phyloP scores from a whole-genome alignment of 2,329 filamentous ascomycete species.

The Aureobasidium sp. region DNA sequence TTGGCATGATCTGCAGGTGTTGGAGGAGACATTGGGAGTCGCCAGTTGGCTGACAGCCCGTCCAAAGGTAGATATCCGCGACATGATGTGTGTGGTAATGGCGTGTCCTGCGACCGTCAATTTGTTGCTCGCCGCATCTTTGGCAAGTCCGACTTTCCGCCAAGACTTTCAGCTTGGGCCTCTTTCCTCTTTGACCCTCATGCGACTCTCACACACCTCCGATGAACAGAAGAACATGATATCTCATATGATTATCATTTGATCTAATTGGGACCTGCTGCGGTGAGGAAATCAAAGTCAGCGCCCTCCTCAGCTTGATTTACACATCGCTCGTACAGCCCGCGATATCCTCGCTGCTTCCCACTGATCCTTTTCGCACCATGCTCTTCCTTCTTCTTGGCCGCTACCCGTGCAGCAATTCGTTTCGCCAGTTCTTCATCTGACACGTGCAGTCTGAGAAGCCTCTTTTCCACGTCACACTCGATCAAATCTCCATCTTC shows the following conservation, averaged over 20 bases:
- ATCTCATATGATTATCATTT: too few relatives aligned
- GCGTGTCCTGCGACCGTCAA: neutral
- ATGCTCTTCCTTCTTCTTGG: conserved; percentile 20
- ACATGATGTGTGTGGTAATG: neutral
- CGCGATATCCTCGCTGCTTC: conserved; percentile 45
- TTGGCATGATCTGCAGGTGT: neutral
- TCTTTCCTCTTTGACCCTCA: neutral
- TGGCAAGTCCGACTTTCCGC: conserved; percentile 8
- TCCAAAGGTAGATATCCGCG: neutral
- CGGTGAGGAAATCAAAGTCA: conserved; percentile 53
- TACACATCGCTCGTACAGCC: conserved; percentile 50
- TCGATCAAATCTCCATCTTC: conserved; percentile 40
- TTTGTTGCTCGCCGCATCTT: conserved; percentile 5
- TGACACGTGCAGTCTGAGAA: conserved; percentile 33
- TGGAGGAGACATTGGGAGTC: neutral
- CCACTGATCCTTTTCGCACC: conserved; percentile 17
- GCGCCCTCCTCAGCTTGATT: conserved; percentile 52
- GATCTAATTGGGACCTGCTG: conserved; percentile 6
- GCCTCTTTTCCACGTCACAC: conserved; percentile 36
- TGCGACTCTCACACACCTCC: neutral
- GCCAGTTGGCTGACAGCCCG: neutral
- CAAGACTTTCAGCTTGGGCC: neutral
- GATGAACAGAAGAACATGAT: neutral
- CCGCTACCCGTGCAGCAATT: conserved; percentile 19
- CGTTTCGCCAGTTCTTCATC: conserved; percentile 33